These are phyloP conservation scores for Berberis vulgaris DNA, from an alignment of 164 flowering plant species.

Conservation along the genomic window DNA sequence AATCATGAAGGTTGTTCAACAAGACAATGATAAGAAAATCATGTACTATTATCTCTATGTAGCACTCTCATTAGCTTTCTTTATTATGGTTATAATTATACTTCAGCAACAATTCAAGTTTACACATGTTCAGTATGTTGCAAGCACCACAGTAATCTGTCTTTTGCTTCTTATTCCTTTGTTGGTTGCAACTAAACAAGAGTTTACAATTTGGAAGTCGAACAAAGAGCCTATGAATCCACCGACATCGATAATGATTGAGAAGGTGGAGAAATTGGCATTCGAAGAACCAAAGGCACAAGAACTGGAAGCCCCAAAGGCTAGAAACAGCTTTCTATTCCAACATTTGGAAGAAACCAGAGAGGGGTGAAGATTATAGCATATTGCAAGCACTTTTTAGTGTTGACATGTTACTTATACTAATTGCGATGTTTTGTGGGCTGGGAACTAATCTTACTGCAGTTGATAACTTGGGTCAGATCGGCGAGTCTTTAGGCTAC, in stretches of 20 bases:
- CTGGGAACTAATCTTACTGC: no score
- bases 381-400: neutral
- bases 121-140: conserved; percentile 29
- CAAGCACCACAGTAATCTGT: neutral
- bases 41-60: conserved; percentile 40
- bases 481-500: no score
- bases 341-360: neutral
- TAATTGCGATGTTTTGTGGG: no score
- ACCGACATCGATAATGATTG: neutral
- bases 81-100: conserved; percentile 37
- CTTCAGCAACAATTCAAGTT: conserved; percentile 23
- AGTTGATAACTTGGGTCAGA: no score
- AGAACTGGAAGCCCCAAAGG: neutral
- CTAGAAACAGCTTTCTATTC: neutral
- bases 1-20: conserved; percentile 14
- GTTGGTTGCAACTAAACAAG: neutral
- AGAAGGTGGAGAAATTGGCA: neutral
- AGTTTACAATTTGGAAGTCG: neutral
- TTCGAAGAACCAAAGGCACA: neutral
- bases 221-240: neutral
- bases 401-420: no score
- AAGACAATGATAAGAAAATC: conserved; percentile 24
- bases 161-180: neutral
- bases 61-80: conserved; percentile 37
- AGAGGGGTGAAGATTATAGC: neutral